Evolutionary conservation across 78 protist genomes (phyloP).

Genomic region (slime mould (Dictyostelium discoideum)): dicty_2.7 NC_007090.3:1161001-1161500

Average conservation of each 20-base stretch:
- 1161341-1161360: constrained; percentile 27
- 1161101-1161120: neutral
- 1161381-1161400: constrained; percentile 32
- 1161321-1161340: neutral
- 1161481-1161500: constrained; percentile 42
- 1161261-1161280: constrained; percentile 40
- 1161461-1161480: constrained; percentile 31
- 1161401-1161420: neutral
- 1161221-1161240: too few species aligned
- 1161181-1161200: neutral
- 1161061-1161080: constrained; percentile 14
- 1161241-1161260: constrained; percentile 18
- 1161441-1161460: constrained; percentile 6
- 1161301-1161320: constrained; percentile 39
- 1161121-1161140: neutral
- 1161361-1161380: constrained; percentile 51
- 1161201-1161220: neutral
- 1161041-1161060: constrained; percentile 57
- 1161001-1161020: neutral
- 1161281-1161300: constrained; percentile 49
- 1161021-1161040: constrained; percentile 41
- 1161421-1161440: constrained; percentile 16
- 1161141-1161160: constrained; percentile 17
- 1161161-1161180: neutral
- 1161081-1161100: neutral